These are phyloP conservation scores for Scutellaria barbata DNA, from an alignment of 257 asterid species.

Conservation along the genomic window DNA sequence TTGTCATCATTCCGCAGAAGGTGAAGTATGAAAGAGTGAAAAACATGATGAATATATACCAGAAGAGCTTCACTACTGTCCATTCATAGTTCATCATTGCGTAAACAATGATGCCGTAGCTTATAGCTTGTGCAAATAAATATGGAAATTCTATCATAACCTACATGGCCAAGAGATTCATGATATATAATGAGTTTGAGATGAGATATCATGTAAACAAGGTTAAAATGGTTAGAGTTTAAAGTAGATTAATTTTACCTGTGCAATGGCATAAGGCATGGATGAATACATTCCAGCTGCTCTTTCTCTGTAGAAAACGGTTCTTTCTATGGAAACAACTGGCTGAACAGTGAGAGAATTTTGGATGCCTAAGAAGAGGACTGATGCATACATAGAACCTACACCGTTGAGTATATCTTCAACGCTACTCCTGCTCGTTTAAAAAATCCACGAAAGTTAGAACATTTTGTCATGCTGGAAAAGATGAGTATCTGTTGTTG, in stretches of 20 bases:
- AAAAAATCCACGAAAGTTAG: no score
- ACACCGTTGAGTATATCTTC: slow-evolving; percentile 44
- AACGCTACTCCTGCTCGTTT: slow-evolving; percentile 37
- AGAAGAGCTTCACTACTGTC: slow-evolving; percentile 50
- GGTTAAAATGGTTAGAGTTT: background rate
- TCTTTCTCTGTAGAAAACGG: slow-evolving; percentile 58
- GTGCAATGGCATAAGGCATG: slow-evolving; percentile 59
- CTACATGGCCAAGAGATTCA: slow-evolving; percentile 29
- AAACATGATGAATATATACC: slow-evolving; percentile 53
- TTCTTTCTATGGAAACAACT: slow-evolving; percentile 51
- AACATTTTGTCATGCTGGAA: no score
- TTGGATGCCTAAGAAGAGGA: slow-evolving; percentile 51
- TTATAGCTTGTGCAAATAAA: slow-evolving; percentile 45
- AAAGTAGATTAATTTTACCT: slow-evolving; percentile 38
- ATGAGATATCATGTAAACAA: background rate
- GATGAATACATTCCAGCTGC: slow-evolving; percentile 72
- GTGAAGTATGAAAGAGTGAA: slow-evolving; percentile 53
- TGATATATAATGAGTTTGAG: no score
- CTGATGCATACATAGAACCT: slow-evolving; percentile 46
- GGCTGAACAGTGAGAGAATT: slow-evolving; percentile 46
- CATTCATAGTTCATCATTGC: slow-evolving; percentile 59
- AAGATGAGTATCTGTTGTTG: background rate
- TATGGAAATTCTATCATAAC: slow-evolving; percentile 58
- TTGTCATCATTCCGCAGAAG: slow-evolving; percentile 62
- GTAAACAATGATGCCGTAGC: slow-evolving; percentile 45